These are phyloP conservation scores for Orbilia blumenaviensis DNA, from an alignment of 2,329 filamentous ascomycete species.

Conservation along the genomic window DNA sequence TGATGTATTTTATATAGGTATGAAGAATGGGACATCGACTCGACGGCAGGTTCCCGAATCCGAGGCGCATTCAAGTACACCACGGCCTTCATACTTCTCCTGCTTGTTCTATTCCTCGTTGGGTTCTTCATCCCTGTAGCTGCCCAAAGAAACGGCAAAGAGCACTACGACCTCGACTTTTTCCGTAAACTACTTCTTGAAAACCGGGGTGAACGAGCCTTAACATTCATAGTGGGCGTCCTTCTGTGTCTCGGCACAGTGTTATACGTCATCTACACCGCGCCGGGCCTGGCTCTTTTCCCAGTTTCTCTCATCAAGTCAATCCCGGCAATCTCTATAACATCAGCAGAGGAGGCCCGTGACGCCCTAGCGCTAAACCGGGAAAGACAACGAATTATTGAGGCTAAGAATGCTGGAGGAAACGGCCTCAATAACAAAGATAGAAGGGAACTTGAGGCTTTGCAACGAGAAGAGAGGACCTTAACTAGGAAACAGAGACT, in stretches of 20 bases:
- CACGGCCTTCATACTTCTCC: constrained; percentile 79
- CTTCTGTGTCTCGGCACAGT: constrained; percentile 86
- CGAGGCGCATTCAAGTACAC: constrained; percentile 93
- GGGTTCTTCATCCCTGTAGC: constrained; percentile 93
- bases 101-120: constrained; percentile 84
- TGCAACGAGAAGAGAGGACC: constrained; percentile 90
- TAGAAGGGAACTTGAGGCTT: constrained; percentile 82
- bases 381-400: constrained; percentile 89
- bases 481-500: constrained; percentile 87
- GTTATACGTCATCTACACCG: constrained; percentile 88
- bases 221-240: constrained; percentile 89
- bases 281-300: constrained; percentile 84
- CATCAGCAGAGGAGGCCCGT: constrained; percentile 73
- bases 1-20: constrained; percentile 63
- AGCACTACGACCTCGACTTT: constrained; percentile 83
- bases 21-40: constrained; percentile 88
- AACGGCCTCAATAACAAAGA: constrained; percentile 80
- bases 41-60: constrained; percentile 74
- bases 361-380: constrained; percentile 77
- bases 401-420: constrained; percentile 78
- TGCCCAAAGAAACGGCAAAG: constrained; percentile 70
- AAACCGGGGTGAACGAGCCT: constrained; percentile 89
- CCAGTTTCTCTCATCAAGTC: constrained; percentile 93
- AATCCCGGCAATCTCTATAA: constrained; percentile 83
- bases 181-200: constrained; percentile 84